These are phyloP conservation scores for Tulasnella sp. DNA, from an alignment of 768 basidiomycete genomes.

Conservation along the genomic window DNA sequence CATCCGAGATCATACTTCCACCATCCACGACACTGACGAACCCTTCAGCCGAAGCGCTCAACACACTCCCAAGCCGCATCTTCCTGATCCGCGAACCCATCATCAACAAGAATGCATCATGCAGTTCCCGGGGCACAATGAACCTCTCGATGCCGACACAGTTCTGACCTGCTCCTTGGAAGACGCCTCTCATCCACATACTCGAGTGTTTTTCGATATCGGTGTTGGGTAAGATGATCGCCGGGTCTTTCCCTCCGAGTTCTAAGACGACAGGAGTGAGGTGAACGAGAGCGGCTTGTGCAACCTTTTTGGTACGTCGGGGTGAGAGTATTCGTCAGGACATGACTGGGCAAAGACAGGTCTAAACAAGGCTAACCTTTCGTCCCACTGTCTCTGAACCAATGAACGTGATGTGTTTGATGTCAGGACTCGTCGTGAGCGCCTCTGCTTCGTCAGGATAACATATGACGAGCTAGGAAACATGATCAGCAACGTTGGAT, in stretches of 20 bases:
- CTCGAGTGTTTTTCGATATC: slow-evolving; percentile 71
- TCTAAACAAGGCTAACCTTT: slow-evolving; percentile 35
- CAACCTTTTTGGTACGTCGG: slow-evolving; percentile 45
- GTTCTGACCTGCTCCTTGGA: slow-evolving; percentile 93
- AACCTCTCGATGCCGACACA: slow-evolving; percentile 95
- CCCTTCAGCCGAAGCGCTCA: slow-evolving; percentile 50
- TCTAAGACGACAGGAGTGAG: slow-evolving; percentile 89
- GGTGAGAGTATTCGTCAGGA: not conserved
- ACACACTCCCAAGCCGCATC: slow-evolving; percentile 64
- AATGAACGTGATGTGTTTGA: slow-evolving; percentile 94
- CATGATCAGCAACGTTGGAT: not conserved
- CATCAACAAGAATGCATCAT: slow-evolving; percentile 59
- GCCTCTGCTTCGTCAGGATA: slow-evolving; percentile 78
- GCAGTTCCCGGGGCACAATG: slow-evolving; percentile 68
- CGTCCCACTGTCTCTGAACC: slow-evolving; percentile 71
- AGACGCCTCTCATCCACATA: slow-evolving; percentile 82
- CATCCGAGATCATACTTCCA: slow-evolving; percentile 73
- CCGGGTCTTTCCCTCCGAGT: slow-evolving; percentile 91
- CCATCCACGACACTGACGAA: slow-evolving; percentile 68
- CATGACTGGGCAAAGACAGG: not conserved
- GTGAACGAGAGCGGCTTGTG: slow-evolving; percentile 69
- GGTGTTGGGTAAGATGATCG: slow-evolving; percentile 76
- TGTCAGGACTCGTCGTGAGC: slow-evolving; percentile 59
- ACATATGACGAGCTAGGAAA: slow-evolving; percentile 63
- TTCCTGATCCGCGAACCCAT: slow-evolving; percentile 52